phyloP scores from a whole-genome alignment of 192 early-diverging fungal species.

The Coemansia umbellata region DNA sequence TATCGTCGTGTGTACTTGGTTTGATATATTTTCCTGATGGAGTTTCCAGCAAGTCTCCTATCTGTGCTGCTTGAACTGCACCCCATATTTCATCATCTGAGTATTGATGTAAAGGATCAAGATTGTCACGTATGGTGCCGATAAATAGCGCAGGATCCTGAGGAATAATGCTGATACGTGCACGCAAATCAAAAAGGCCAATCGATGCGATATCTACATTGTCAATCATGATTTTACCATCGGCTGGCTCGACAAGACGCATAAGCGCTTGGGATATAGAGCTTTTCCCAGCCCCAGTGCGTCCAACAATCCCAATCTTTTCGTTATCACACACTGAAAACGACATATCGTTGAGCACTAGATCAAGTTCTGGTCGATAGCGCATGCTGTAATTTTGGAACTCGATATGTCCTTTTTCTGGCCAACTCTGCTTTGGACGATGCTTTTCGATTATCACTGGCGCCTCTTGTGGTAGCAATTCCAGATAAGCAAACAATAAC shows the following conservation, averaged over 20 bases:
- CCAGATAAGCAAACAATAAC: neutral
- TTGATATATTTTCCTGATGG: constrained; percentile 6
- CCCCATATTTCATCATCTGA: constrained; percentile 64
- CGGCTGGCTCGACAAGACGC: constrained; percentile 59
- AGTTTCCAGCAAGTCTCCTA: constrained; percentile 38
- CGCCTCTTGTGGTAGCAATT: constrained; percentile 46
- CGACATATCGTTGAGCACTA: constrained; percentile 41
- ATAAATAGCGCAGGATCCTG: constrained; percentile 68
- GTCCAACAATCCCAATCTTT: constrained; percentile 80
- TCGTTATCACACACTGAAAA: constrained; percentile 56
- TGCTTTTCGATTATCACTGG: constrained; percentile 56
- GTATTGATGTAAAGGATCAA: constrained; percentile 59
- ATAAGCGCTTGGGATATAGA: constrained; percentile 61
- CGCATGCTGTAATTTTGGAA: constrained; percentile 26
- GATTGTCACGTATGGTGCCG: constrained; percentile 64
- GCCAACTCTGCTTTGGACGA: constrained; percentile 59
- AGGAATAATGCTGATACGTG: constrained; percentile 60
- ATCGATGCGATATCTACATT: constrained; percentile 54
- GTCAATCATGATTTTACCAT: constrained; percentile 58
- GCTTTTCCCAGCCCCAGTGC: constrained; percentile 75
- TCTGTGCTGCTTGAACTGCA: constrained; percentile 46
- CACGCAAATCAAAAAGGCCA: constrained; percentile 59
- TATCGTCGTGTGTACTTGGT: neutral
- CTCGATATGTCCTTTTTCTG: constrained; percentile 63
- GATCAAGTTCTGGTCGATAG: neutral